Evolutionary conservation across 768 basidiomycete genomes (phyloP), one percentile per base, ranked within the genome.

Genomic region (Mycena alexandri): DNA sequence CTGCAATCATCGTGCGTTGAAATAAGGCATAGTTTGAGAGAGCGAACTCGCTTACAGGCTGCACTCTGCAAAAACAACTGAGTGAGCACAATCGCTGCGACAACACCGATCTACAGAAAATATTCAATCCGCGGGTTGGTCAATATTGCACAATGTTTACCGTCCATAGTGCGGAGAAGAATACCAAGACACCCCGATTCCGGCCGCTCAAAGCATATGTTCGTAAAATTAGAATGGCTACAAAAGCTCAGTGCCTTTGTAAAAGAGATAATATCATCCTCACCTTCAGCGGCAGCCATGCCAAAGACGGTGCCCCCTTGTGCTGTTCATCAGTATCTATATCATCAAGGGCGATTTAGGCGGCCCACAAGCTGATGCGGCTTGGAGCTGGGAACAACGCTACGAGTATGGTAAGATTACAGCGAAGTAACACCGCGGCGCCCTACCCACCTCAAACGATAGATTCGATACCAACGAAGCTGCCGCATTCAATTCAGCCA

Each of bases 191-290:
- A 24, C 61, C 9, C 10, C 61, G 60, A 5, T 22, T 46, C 10
- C 64, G 60, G 21, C 69, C 64, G 33, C 69, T 70, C 43, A 70
- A 55, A 8, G 69, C 69, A 50, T 70, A 70, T 1, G 69, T 66
- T 6, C 69, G 53, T 10, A 70, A 21, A 8, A 70, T 43, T 17
- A 70, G 69, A 36, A 70, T 70, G 16, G 64, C 69, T 64, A 42
- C 0, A 46, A 42, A 16, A n/a, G 4, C 17, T 56, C 6, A 57
- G 42, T 34, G 38, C 44, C 19, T 8, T n/a, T 13, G 43, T 29
- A 3, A 29, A 3, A 14, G 25, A 22, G n/a, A n/a, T 21, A 22
- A 29, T 16, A 41, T 9, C 38, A 11, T 38, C 14, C 2, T 25
- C 10, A 63, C 67, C 67, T 48, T 70, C 69, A 17, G 64, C 64